Conservation (phyloP, 2,329 filamentous ascomycete genomes). For the Aspergillus sp. region DNA sequence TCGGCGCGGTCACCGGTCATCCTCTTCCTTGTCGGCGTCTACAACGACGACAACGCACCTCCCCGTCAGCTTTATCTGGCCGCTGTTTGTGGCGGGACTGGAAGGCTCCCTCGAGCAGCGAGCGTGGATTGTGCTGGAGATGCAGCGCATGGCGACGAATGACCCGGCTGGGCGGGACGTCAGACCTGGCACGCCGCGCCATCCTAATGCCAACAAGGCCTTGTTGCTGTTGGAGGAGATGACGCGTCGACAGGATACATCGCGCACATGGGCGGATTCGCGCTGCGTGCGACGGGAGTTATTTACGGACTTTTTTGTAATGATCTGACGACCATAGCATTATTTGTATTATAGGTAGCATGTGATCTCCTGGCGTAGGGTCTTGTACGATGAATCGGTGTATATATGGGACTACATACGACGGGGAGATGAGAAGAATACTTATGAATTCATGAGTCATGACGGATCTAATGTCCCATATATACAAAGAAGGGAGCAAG, state of each 20-base stretch:
- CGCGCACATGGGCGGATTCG: constrained; percentile 34
- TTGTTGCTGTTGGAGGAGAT: constrained; percentile 33
- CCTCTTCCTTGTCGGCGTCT: background rate
- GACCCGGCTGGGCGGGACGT: constrained; percentile 4
- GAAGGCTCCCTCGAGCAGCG: constrained; percentile 31
- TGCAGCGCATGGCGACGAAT: constrained; percentile 29
- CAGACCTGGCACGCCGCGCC: constrained; percentile 15
- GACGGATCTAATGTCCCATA: background rate
- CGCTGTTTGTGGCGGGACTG: constrained; percentile 32
- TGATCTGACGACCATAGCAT: constrained; percentile 18
- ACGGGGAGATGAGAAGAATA: background rate
- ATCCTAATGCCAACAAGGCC: constrained; percentile 31
- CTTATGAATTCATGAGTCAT: background rate
- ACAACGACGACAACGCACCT: constrained; percentile 6
- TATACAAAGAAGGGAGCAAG: background rate
- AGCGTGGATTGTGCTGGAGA: constrained; percentile 31
- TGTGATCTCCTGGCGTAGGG: background rate
- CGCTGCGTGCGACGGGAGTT: constrained; percentile 31
- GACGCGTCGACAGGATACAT: constrained; percentile 31
- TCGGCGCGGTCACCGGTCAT: constrained; percentile 5
- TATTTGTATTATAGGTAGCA: background rate
- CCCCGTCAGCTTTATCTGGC: constrained; percentile 34
- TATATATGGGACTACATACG: background rate
- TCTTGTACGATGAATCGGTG: background rate
- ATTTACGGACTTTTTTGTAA: constrained; percentile 32